Evolutionary conservation across 2,329 filamentous ascomycete genomes (phyloP).

Genomic region (Colletotrichum tanaceti): DNA sequence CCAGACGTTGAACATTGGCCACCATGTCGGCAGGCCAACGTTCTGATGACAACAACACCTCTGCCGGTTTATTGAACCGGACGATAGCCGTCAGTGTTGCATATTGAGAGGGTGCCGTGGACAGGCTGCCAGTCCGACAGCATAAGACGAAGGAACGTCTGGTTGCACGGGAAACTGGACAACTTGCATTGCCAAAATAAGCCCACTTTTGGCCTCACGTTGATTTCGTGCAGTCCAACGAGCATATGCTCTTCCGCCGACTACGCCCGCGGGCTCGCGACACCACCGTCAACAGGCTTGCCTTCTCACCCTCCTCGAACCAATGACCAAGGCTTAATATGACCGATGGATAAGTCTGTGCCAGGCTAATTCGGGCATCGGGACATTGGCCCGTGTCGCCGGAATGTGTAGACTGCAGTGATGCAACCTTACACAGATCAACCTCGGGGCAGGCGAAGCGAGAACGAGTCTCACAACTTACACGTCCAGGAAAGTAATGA

Average conservation of each 20-base stretch:
- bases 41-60: slow-evolving; percentile 17
- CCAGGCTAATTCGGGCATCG: neutral
- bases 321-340: slow-evolving; percentile 10
- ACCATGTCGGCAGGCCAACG: slow-evolving; percentile 19
- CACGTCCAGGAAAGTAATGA: neutral
- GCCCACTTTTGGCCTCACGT: neutral
- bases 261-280: neutral
- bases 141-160: slow-evolving; percentile 18
- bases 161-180: neutral
- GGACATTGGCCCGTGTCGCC: neutral
- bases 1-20: slow-evolving; percentile 1
- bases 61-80: slow-evolving; percentile 5
- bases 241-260: neutral
- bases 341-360: neutral
- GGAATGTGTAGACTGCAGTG: neutral
- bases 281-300: neutral
- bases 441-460: neutral
- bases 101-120: slow-evolving; percentile 6
- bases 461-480: neutral
- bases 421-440: neutral
- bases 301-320: neutral
- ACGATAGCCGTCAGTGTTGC: slow-evolving; percentile 22
- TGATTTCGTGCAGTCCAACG: neutral
- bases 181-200: neutral
- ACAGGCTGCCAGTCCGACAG: neutral